Conservation (phyloP, 768 basidiomycete genomes). For the Trametes punicea region DNA sequence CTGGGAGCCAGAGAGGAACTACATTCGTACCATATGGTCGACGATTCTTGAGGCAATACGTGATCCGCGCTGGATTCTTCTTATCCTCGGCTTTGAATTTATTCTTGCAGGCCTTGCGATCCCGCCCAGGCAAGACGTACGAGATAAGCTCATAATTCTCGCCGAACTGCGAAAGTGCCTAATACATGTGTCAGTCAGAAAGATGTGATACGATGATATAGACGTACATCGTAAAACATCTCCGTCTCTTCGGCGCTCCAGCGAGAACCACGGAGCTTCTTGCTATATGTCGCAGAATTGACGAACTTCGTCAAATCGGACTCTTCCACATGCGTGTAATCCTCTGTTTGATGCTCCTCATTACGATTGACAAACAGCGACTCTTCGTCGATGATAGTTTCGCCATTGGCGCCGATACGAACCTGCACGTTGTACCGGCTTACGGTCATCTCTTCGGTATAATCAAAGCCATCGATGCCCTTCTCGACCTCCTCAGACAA, state of each 20-base stretch:
- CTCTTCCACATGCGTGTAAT: slow-evolving; percentile 77
- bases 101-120: slow-evolving; percentile 86
- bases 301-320: slow-evolving; percentile 83
- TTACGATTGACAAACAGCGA: slow-evolving; percentile 76
- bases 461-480: slow-evolving; percentile 66
- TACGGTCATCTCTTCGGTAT: slow-evolving; percentile 56
- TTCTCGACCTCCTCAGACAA: slow-evolving; percentile 34
- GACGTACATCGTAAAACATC: slow-evolving; percentile 72
- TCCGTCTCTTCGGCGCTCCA: slow-evolving; percentile 93
- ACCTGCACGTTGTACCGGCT: slow-evolving; percentile 84
- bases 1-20: not conserved
- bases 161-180: slow-evolving; percentile 89
- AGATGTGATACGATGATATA: not conserved
- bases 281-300: slow-evolving; percentile 80
- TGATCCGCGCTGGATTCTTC: slow-evolving; percentile 73
- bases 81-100: slow-evolving; percentile 92
- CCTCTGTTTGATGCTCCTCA: slow-evolving; percentile 62
- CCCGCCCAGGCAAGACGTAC: slow-evolving; percentile 77
- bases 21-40: slow-evolving; percentile 65
- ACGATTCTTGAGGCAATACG: slow-evolving; percentile 68
- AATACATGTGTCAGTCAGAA: slow-evolving; percentile 13
- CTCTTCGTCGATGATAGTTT: slow-evolving; percentile 83
- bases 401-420: slow-evolving; percentile 82
- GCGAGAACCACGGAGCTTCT: slow-evolving; percentile 74
- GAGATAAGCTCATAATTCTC: slow-evolving; percentile 94